These are phyloP conservation scores for Solanum clarkiae DNA, from an alignment of 257 asterid genomes.

Conservation along the genomic window DNA sequence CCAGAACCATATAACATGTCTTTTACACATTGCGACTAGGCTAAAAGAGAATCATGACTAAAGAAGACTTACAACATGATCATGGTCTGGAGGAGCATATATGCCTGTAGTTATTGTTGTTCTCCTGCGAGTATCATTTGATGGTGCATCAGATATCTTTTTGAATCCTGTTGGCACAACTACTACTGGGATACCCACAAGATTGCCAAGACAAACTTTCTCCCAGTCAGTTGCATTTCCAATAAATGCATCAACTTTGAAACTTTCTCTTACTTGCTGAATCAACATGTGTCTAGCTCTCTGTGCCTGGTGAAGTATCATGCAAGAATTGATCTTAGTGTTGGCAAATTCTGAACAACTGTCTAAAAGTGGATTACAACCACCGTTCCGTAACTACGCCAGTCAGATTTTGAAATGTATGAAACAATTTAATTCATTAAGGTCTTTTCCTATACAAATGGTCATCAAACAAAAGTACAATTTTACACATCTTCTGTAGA, in stretches of 20 bases:
- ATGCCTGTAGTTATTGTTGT: constrained; percentile 69
- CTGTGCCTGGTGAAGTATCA: constrained; percentile 45
- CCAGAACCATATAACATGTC: neutral
- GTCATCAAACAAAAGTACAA: neutral
- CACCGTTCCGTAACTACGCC: neutral
- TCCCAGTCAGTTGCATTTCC: constrained; percentile 95
- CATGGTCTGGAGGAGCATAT: constrained; percentile 76
- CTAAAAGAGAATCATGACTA: neutral
- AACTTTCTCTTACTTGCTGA: constrained; percentile 49
- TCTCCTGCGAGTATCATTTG: constrained; percentile 47
- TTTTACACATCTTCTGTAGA: neutral
- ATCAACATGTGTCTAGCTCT: constrained; percentile 77
- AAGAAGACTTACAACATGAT: constrained; percentile 55
- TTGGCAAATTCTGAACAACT: neutral
- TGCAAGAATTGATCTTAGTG: neutral
- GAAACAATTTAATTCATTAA: neutral
- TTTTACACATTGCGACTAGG: neutral
- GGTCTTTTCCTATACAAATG: neutral
- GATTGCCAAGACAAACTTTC: constrained; percentile 68
- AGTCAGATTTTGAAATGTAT: neutral
- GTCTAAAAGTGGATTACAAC: neutral
- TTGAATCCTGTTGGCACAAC: constrained; percentile 75
- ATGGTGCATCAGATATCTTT: constrained; percentile 43
- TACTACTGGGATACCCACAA: constrained; percentile 77
- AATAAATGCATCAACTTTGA: constrained; percentile 72